A percentile compares a stretch with the other conserved stretches of the same genome.
These are phyloP conservation scores for Cytospora chrysosperma DNA, from an alignment of 2,329 filamentous ascomycete genomes.

Conservation along the genomic window DNA sequence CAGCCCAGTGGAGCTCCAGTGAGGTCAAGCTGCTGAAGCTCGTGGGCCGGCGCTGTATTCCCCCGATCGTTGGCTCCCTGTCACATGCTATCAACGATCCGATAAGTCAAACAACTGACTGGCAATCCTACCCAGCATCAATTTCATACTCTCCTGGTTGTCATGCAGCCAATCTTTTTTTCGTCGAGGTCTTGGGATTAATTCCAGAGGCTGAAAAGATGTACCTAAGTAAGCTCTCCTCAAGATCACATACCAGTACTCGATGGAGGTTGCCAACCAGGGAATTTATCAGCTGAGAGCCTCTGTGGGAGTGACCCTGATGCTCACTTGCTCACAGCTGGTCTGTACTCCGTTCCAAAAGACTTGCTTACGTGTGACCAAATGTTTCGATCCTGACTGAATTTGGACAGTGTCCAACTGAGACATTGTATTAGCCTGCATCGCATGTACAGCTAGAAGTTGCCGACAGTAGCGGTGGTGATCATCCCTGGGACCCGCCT, in stretches of 20 bases:
- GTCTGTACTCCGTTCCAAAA: background rate
- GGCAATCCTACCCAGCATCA: background rate
- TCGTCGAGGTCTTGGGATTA: background rate
- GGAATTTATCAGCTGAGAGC: too few species aligned
- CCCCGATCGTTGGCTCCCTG: background rate
- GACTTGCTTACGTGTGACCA: background rate
- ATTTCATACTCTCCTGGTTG: background rate
- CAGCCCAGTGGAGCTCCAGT: background rate
- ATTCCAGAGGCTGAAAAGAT: too few species aligned
- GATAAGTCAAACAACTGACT: background rate
- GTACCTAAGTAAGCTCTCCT: too few species aligned
- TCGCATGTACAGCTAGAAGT: too few species aligned
- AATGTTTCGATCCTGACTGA: background rate
- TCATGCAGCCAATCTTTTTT: background rate
- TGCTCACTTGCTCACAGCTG: background rate
- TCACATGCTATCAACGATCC: conserved; percentile 2
- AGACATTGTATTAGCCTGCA: background rate
- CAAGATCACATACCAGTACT: too few species aligned
- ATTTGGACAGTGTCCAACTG: background rate
- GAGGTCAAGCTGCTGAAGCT: background rate
- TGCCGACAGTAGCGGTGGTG: background rate
- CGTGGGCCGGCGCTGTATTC: background rate
- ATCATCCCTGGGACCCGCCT: too few species aligned
- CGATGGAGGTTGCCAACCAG: too few species aligned
- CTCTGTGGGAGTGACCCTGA: background rate